These are phyloP conservation scores for Colletotrichum cuscutae DNA, from an alignment of 2,329 filamentous ascomycete species.

Conservation along the genomic window DNA sequence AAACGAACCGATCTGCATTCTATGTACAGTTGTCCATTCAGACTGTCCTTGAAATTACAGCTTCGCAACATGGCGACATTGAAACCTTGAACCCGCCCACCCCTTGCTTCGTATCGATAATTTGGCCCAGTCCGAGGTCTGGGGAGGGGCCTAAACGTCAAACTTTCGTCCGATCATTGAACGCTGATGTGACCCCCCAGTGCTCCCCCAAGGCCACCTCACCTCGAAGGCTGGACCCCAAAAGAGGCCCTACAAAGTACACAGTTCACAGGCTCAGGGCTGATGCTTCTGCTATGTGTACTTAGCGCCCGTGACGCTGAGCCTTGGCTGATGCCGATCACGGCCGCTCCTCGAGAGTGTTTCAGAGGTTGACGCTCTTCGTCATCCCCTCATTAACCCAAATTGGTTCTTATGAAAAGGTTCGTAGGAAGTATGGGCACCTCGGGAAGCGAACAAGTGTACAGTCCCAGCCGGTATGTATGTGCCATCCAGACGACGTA, in stretches of 20 bases:
- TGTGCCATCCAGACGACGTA: not conserved
- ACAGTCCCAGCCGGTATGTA: not conserved
- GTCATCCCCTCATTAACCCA: slow-evolving; percentile 27
- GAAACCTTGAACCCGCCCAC: not conserved
- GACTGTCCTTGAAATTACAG: not conserved
- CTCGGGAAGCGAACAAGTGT: not conserved
- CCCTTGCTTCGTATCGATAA: slow-evolving; percentile 7
- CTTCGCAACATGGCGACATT: not conserved
- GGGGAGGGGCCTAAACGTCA: slow-evolving; percentile 16
- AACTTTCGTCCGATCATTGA: slow-evolving; percentile 27
- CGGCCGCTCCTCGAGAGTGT: slow-evolving; percentile 14
- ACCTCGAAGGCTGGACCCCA: not conserved
- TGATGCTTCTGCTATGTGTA: not conserved
- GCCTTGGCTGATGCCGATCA: slow-evolving; percentile 23
- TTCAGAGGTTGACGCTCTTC: slow-evolving; percentile 25
- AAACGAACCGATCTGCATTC: not conserved
- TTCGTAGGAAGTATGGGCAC: not conserved
- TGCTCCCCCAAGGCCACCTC: slow-evolving; percentile 10
- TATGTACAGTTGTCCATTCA: not conserved
- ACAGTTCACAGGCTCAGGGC: not conserved
- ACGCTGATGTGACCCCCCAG: slow-evolving; percentile 20
- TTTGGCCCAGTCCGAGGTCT: slow-evolving; percentile 7
- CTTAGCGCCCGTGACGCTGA: slow-evolving; percentile 21
- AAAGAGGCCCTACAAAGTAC: not conserved
- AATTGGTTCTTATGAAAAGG: not conserved